Conservation (phyloP, 192 early-diverging fungal genomes). For the Dispira simplex region DNA sequence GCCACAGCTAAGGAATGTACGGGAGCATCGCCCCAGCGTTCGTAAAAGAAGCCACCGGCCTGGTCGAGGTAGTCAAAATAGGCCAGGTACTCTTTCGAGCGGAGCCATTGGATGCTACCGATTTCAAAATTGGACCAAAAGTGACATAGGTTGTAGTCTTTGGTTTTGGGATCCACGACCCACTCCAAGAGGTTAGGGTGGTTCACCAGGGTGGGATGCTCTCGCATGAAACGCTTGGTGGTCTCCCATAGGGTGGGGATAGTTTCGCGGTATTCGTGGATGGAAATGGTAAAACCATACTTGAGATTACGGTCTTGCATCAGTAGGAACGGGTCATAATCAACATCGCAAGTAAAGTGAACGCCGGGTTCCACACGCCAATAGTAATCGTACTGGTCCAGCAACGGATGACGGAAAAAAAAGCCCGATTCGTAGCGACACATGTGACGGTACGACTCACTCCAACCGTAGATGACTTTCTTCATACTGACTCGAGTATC, state of each 20-base stretch:
- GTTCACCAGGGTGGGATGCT: slow-evolving; percentile 30
- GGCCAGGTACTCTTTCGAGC: slow-evolving; percentile 41
- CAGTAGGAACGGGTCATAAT: slow-evolving; percentile 67
- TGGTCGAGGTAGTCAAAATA: slow-evolving; percentile 33
- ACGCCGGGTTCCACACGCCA: slow-evolving; percentile 83
- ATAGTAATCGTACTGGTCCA: slow-evolving; percentile 63
- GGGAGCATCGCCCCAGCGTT: slow-evolving; percentile 63
- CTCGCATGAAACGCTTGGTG: slow-evolving; percentile 31
- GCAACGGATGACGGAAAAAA: slow-evolving; percentile 58
- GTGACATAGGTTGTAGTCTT: slow-evolving; percentile 64
- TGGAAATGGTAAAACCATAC: slow-evolving; percentile 66
- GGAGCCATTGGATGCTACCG: slow-evolving; percentile 38
- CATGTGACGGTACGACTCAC: slow-evolving; percentile 61
- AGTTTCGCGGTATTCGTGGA: slow-evolving; percentile 52
- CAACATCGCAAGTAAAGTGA: slow-evolving; percentile 61
- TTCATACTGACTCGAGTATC: slow-evolving; percentile 38
- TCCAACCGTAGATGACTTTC: slow-evolving; percentile 43
- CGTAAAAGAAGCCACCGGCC: slow-evolving; percentile 16
- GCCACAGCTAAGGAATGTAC: slow-evolving; percentile 52
- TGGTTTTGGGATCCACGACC: slow-evolving; percentile 35
- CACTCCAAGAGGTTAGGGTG: slow-evolving; percentile 28
- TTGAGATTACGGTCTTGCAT: slow-evolving; percentile 65
- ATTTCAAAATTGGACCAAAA: slow-evolving; percentile 91
- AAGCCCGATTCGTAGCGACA: slow-evolving; percentile 67
- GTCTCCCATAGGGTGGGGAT: slow-evolving; percentile 60